phyloP scores from a whole-genome alignment of 2,329 filamentous ascomycete genomes.

The Leptographium radiaticola region DNA sequence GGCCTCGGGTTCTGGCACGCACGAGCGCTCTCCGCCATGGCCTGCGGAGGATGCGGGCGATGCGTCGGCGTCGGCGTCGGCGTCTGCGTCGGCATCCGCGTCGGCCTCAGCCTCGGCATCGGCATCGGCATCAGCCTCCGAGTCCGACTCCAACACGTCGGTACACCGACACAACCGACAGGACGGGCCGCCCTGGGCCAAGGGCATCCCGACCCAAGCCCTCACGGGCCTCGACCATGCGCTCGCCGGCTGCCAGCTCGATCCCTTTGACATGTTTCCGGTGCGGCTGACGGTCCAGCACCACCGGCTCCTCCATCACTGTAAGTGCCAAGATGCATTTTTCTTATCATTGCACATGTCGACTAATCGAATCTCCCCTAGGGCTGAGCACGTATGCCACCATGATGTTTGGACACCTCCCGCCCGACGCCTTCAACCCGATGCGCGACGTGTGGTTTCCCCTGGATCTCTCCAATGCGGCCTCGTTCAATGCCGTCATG shows the following conservation, averaged over 20 bases:
- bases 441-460: slow-evolving; percentile 27
- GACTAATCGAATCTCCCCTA: slow-evolving; percentile 1
- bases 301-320: slow-evolving; percentile 23
- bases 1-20: not conserved
- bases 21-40: not conserved
- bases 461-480: slow-evolving; percentile 25
- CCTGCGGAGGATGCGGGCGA: not conserved
- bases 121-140: too few relatives aligned
- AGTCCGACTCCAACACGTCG: not conserved
- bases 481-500: slow-evolving; percentile 27
- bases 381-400: slow-evolving; percentile 19
- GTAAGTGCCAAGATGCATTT: slow-evolving; percentile 13
- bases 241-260: slow-evolving; percentile 15
- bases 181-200: not conserved
- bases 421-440: slow-evolving; percentile 19
- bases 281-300: slow-evolving; percentile 20
- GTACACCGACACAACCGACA: slow-evolving; percentile 5
- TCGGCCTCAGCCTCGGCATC: too few relatives aligned
- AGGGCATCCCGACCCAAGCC: slow-evolving; percentile 11
- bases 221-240: slow-evolving; percentile 18
- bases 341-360: not conserved
- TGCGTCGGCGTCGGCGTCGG: too few relatives aligned
- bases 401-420: slow-evolving; percentile 19
- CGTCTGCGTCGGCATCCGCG: too few relatives aligned
- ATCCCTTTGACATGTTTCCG: slow-evolving; percentile 23